Evolutionary conservation across 2,329 filamentous ascomycete species (phyloP), one percentile per base, ranked within the genome.

Genomic region (Claviceps maximensis): DNA sequence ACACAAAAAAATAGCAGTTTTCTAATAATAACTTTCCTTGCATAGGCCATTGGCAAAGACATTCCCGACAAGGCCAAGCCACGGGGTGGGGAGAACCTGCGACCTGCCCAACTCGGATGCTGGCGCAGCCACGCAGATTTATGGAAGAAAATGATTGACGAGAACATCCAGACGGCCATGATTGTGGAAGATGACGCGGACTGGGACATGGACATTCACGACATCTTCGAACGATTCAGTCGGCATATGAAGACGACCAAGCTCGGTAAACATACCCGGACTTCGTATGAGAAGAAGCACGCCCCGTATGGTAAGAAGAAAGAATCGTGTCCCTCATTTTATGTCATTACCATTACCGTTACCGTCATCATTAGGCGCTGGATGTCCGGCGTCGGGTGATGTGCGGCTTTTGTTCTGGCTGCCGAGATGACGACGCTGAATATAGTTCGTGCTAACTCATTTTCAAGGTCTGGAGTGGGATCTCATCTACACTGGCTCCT

Each of bases 101-200:
- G 12, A 2, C 17, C 31, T 2, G 29, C n/a, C 19, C 44, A 44
- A 9, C 1, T 52, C 12, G 50, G 50, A 36, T 52, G 50, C 45
- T 52, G 50, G 50, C 50, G 50, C 17, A 31, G 44, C 25, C 50
- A 52, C 36, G 50, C 44, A 8, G n/a, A 48, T 7, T 6, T 52
- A 9, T 52, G 50, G 50, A 36, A 29, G 44, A 52, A 13, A 15
- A 52, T 52, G 4, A 25, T 52, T 21, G 19, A 25, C 17, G 50
- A 52, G 6, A 52, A 52, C 2, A n/a, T 52, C 7, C 45, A 48
- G 29, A 52, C 45, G 3, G 50, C 50, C 19, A 47, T 52, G 4
- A n/a, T 52, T 10, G n/a, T 52, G n/a, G 50, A 52, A 17, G 50
- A 52, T 8, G 50, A 52, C 17, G 50, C 31, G 10, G 50, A 52